These are phyloP conservation scores for Canariomyces notabilis DNA, from an alignment of 2,329 filamentous ascomycete genomes.

Conservation along the genomic window DNA sequence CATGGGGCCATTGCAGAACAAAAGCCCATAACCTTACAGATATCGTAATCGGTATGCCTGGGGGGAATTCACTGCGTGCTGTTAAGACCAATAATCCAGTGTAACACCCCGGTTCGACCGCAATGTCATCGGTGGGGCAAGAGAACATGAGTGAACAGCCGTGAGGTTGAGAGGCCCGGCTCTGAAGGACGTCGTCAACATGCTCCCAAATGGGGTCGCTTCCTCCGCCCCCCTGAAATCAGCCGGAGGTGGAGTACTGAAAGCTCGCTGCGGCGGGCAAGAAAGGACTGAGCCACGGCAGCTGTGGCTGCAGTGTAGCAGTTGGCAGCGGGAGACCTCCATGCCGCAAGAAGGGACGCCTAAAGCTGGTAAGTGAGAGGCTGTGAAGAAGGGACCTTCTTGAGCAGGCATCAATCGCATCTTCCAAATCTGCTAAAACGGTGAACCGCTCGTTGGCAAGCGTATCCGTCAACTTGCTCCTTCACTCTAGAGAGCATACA, in stretches of 20 bases:
- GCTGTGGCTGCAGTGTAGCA: too few species aligned
- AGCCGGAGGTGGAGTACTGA: slow-evolving; percentile 4
- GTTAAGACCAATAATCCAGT: neutral
- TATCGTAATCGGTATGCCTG: neutral
- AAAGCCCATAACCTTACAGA: neutral
- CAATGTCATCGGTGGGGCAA: neutral
- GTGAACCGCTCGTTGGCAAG: too few species aligned
- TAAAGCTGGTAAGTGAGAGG: too few species aligned
- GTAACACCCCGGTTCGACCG: slow-evolving; percentile 1
- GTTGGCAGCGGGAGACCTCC: too few species aligned
- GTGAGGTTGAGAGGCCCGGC: neutral
- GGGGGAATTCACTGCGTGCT: neutral
- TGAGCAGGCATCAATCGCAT: too few species aligned
- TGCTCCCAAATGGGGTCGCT: slow-evolving; percentile 15
- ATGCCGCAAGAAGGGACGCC: too few species aligned
- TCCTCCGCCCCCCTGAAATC: slow-evolving; percentile 17
- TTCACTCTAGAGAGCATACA: too few species aligned
- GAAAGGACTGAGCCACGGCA: too few species aligned
- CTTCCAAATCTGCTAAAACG: too few species aligned
- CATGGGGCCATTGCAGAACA: neutral
- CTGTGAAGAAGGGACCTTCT: too few species aligned
- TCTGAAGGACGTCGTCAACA: neutral
- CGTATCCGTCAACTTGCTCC: too few species aligned
- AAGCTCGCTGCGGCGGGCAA: too few species aligned
- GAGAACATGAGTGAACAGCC: slow-evolving; percentile 6